Evolutionary conservation across 1,284 basidiomycete species (phyloP), one percentile per base, ranked within the genome.

Genomic region (Exsudoporus floridanus): DNA sequence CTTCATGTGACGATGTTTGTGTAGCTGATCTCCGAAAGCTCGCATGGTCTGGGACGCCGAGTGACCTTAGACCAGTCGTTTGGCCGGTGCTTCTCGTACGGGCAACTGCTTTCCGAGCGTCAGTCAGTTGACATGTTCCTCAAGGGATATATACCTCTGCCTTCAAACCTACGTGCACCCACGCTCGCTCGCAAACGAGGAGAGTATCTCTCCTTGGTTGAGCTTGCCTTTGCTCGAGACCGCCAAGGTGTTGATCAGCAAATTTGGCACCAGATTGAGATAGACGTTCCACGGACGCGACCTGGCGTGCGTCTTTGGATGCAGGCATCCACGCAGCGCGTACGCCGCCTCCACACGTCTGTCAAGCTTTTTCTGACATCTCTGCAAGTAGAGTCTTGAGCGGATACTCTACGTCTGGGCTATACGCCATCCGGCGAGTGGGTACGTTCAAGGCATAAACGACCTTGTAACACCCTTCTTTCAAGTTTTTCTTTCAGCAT

Each of bases 221-320:
- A 93, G 60, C 78, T 95, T 18, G 90, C 96, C n/a, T 98, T 99
- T 67, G 84, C 89, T 10, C 81, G 89, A 43, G 94, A 92, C 52
- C 81, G 83, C 23, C 85, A 88, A 46, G 84, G 87, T 0, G 78
- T 94, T 18, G 94, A 98, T 71, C 92, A 94, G 65, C 89, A 91
- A 73, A 94, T 98, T 67, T 98, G 95, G 95, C 94, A 98, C 73
- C 94, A 98, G 70, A 98, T 98, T 63, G 92, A 94, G 66, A 98
- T 97, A 56, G 94, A 98, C 65, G 94, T 97, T 7, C 95, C 94
- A 8, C 79, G 94, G 41, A 98, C 95, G 33, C 77, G 94, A 52
- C 94, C 95, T 16, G 94, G 94, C n/a, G 85, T 94, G 9, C 79
- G 77, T 31, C 73, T 98, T 25, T 98, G 94, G 94, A 90, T 92